A percentile compares a stretch with the other conserved stretches of the same genome.
Evolutionary conservation across 306 rosid genomes (phyloP).

Genomic region (Cercis canadensis): DNA sequence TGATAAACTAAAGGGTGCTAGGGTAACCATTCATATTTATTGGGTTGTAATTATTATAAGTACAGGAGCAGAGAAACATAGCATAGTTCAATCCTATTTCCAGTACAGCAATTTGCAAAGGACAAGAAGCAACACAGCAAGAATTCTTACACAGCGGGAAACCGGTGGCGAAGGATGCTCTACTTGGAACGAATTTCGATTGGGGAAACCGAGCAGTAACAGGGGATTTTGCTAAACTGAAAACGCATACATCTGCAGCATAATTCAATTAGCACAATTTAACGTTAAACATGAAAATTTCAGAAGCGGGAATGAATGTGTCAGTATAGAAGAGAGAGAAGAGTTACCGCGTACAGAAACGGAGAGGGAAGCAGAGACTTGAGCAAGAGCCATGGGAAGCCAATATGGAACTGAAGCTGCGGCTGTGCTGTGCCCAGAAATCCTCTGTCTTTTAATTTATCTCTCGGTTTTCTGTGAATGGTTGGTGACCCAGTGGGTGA

Average conservation of each 20-base stretch:
- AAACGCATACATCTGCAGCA: constrained; percentile 57
- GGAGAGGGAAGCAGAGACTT: constrained; percentile 64
- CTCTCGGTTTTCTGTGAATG: constrained; percentile 15
- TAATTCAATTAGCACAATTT: constrained; percentile 3
- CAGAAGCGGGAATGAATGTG: background rate
- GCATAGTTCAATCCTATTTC: constrained; percentile 1
- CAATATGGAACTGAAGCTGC: background rate
- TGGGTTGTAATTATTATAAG: background rate
- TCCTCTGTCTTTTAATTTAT: constrained; percentile 14
- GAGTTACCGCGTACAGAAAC: constrained; percentile 55
- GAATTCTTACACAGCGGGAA: constrained; percentile 65
- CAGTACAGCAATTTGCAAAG: background rate
- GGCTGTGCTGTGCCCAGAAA: constrained; percentile 21
- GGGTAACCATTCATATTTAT: background rate
- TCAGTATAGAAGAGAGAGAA: background rate
- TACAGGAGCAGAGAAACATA: background rate
- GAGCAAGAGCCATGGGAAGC: constrained; percentile 60
- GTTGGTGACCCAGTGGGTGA: background rate
- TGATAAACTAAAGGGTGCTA: background rate
- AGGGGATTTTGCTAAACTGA: constrained; percentile 47
- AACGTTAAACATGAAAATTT: background rate
- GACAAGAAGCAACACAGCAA: background rate
- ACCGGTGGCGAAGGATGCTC: constrained; percentile 66
- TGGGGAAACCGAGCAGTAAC: constrained; percentile 46
- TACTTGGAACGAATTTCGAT: constrained; percentile 34